Evolutionary conservation across 2,329 filamentous ascomycete species (phyloP), one percentile per base, ranked within the genome.

Genomic region (Laburnicola sp.): DNA sequence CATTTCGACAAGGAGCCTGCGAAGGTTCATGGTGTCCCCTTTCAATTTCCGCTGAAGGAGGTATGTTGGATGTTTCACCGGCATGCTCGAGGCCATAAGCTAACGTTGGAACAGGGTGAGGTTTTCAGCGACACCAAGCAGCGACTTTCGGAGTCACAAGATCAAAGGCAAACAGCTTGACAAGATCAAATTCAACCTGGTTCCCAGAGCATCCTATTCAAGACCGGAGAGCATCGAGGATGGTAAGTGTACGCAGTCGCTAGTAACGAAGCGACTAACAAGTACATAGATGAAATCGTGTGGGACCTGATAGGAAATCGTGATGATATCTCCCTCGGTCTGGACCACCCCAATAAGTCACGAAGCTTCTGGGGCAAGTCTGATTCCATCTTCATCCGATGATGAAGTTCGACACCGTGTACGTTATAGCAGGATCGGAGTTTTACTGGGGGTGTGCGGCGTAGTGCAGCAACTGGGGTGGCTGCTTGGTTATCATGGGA

Each of bases 111-210:
- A 6, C 45, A 93, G 85, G 89, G 86, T 47, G 94, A 99, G 72
- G 80, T 81, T 34, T 97, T 99, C 75, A 86, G 85, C 51, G 90
- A 97, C 30, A 97, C 92, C 37, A 97, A 93, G 77, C 91, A 96
- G 75, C 86, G 94, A n/a, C 79, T 99, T 3, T 92, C 94, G 62
- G 93, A 92, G 73, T 83, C 93, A 90, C 0, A 92, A 92, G 25
- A 86, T 99, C 76, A 97, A 97, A 75, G 95, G 94, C 73, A 99
- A 99, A 80, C 91, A 91, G 59, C 92, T 99, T 62, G 93, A 99
- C 74, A 97, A 97, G 80, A 94, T 99, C 74, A 97, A 95, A 74
- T 97, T 99, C 78, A 89, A 91, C 5, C 82, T 97, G 30, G 58
- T 45, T 80, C 86, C 71, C 80, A 88, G 70, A 62, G 75, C 62